phyloP scores from a whole-genome alignment of 164 flowering plant genomes.

The Platanus orientalis region DNA sequence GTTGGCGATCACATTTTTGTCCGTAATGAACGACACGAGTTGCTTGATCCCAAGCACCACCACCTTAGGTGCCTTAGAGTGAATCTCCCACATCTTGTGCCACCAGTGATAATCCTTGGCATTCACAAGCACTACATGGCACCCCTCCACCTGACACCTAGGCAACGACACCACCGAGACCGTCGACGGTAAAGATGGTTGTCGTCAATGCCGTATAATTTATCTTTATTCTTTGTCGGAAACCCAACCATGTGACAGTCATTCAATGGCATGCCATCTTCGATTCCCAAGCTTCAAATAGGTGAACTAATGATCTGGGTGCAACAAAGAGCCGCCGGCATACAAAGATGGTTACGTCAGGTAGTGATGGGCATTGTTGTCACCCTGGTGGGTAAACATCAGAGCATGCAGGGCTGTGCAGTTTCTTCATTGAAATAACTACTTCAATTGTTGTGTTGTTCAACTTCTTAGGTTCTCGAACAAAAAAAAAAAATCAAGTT shows the following conservation, averaged over 20 bases:
- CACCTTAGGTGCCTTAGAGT: constrained; percentile 17
- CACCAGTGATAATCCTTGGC: constrained; percentile 17
- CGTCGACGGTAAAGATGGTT: constrained; percentile 10
- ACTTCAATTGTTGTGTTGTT: too few species aligned
- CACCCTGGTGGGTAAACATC: constrained; percentile 13
- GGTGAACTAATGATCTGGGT: constrained; percentile 48
- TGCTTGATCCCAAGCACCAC: constrained; percentile 12
- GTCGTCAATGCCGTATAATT: constrained; percentile 10
- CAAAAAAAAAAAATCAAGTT: too few species aligned
- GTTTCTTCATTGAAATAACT: constrained; percentile 2
- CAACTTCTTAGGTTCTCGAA: too few species aligned
- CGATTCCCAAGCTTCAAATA: constrained; percentile 70
- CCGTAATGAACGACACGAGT: too few species aligned
- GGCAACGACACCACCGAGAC: background rate
- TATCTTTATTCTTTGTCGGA: constrained; percentile 35
- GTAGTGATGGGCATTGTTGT: background rate
- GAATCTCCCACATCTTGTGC: constrained; percentile 19
- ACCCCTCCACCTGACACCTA: constrained; percentile 15
- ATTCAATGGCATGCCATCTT: constrained; percentile 19
- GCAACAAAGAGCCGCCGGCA: constrained; percentile 17
- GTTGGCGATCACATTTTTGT: too few species aligned
- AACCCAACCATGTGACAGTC: constrained; percentile 21
- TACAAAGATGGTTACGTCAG: constrained; percentile 14
- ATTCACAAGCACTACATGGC: constrained; percentile 2
- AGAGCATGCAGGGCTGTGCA: constrained; percentile 10